Base-by-base conservation (phyloP, 2,329 filamentous ascomycete species). In the Pleurostoma richardsiae region DNA sequence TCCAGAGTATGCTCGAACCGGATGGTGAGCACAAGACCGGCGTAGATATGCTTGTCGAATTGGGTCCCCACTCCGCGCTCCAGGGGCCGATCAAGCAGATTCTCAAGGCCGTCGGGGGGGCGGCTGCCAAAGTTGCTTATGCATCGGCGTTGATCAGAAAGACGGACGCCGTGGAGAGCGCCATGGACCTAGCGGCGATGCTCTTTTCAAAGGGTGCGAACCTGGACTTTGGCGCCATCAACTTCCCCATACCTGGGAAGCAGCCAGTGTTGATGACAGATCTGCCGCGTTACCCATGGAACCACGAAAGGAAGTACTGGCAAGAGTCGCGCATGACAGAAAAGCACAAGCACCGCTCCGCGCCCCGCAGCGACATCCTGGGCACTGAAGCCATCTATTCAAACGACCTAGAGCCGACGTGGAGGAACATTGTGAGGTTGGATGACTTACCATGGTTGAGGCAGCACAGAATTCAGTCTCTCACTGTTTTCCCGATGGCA, bases 381-480 rank as follows among this genome's bases (percentile, higher is more conserved):
- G 76, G 76, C 4, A 60, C 67, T 2, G 55, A 70, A 28, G 70
- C 69, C 8, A 66, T 70, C 49, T 67, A 67, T 41, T 73, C 65
- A 10, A 74, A 62, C 42, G 69, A 72, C 7, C 52, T 69, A 3
- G 70, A 75, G 53, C 72, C 72, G 0, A 70, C 63, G 0, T 79
- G 75, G 75, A 64, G 74, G 36, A 76, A 74, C 48, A 65, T 72
- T 28, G 55, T 78, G 30, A 65, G 66, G 8, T 52, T 71, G 1
- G 71, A 75, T 38, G 72, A 77, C 47, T 55, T 77, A 0, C 76
- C 83, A 2, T 85, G 82, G 67, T 66, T 81, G 5, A 69, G 75
- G 40, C 75, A 82, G 52, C 81, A 83, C 62, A 65, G 64, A 46
- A 75, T 84, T 59, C 77, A 83, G 53, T 77, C 72, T 8, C 60